Conservation (phyloP, 1,284 basidiomycete species). For the Microbotryum scabiosae region DNA sequence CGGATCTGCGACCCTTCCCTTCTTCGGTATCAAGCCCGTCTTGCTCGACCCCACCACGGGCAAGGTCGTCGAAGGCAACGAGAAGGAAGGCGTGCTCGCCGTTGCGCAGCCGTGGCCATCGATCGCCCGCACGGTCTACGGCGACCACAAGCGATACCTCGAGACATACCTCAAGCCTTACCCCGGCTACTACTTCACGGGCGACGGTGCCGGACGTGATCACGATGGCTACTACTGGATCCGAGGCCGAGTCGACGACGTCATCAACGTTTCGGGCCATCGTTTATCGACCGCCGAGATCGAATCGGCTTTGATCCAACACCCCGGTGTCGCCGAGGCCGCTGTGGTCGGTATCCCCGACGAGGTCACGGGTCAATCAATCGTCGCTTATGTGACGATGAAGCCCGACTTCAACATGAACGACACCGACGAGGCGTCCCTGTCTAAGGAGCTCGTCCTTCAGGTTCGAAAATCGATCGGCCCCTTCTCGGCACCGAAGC, state of each 20-base stretch:
- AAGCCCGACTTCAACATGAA: slow-evolving; percentile 70
- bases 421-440: slow-evolving; percentile 55
- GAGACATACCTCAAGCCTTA: slow-evolving; percentile 94
- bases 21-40: slow-evolving; percentile 88
- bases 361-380: slow-evolving; percentile 39
- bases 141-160: slow-evolving; percentile 82
- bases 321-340: slow-evolving; percentile 91
- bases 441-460: slow-evolving; percentile 80
- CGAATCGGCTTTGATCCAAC: slow-evolving; percentile 87
- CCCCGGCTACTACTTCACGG: slow-evolving; percentile 86
- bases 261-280: slow-evolving; percentile 82
- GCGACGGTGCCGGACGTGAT: slow-evolving; percentile 90
- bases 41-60: slow-evolving; percentile 79
- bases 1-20: slow-evolving; percentile 90
- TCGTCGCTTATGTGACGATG: slow-evolving; percentile 46
- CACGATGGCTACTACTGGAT: slow-evolving; percentile 95
- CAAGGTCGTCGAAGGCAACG: slow-evolving; percentile 52
- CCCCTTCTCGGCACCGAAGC: slow-evolving; percentile 65
- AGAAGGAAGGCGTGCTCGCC: slow-evolving; percentile 84
- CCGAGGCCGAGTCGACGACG: slow-evolving; percentile 91
- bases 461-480: slow-evolving; percentile 95
- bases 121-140: slow-evolving; percentile 87
- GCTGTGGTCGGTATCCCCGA: slow-evolving; percentile 65
- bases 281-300: slow-evolving; percentile 96
- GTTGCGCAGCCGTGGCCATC: slow-evolving; percentile 88